Evolutionary conservation across 2,329 filamentous ascomycete species (phyloP), one percentile per base, ranked within the genome.

Genomic region (Nothophoma quercina): DNA sequence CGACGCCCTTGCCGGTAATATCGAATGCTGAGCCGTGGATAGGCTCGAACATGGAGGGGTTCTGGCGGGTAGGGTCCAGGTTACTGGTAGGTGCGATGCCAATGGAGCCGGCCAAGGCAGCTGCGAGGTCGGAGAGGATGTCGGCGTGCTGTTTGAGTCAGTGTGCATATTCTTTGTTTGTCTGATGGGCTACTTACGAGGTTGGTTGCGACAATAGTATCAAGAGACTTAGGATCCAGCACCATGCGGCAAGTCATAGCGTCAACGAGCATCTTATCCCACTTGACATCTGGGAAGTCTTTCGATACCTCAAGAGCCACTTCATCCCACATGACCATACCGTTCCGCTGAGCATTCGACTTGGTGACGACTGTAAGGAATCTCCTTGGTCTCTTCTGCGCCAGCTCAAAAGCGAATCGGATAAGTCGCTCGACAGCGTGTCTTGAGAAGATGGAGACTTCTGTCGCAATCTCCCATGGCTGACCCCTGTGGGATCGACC

Each of bases 41-140:
- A 0, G 83, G 83, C 73, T 86, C 84, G 56, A 86, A 86, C 81
- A 86, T 85, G 45, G 78, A 81, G 0, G 85, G 85, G 54, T 85
- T 82, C 58, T 80, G 65, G 13, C 83, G 76, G 1, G 82, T 85
- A 1, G 87, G 87, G 59, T 90, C 87, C 1, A 90, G 76, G 4
- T 40, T 53, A 25, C 55, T 44, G 43, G 87, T 89, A 3, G 88
- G 87, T 3, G 88, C 88, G 51, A 91, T 89, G 7, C 88, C 87
- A 55, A 90, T 90, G 2, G 83, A 87, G 0, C 88, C 88, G 2
- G 87, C 87, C 6, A 90, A 76, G 0, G 87, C 86, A 12, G 88
- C 87, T 5, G 87, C 88, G 16, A 90, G 77, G 63, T 90, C 88
- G 0, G 86, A 88, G 4, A 90, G 80, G 41, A 90, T 89, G 59